A percentile compares a stretch with the other conserved stretches of the same genome.
phyloP scores from a whole-genome alignment of 495 filamentous ascomycete species.

The Penicillium malachiteum region DNA sequence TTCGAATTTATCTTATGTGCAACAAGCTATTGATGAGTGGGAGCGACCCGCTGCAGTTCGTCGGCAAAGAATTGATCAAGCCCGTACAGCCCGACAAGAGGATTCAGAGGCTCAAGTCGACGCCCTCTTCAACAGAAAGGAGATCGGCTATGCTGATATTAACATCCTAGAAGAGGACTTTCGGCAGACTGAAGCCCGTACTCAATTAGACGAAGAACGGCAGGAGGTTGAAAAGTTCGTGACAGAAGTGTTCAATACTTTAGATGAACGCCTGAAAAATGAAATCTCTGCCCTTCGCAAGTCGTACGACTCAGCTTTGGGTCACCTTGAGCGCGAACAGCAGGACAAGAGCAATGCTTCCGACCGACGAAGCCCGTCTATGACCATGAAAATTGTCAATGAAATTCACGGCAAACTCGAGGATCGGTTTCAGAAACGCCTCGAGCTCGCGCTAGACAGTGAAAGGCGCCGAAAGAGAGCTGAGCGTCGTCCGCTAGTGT shows the following conservation, averaged over 20 bases:
- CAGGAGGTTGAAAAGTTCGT: conserved; percentile 55
- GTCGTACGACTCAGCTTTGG: conserved; percentile 47
- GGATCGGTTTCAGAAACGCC: conserved; percentile 50
- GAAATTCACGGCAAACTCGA: conserved; percentile 48
- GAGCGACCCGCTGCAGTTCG: conserved; percentile 42
- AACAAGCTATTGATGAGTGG: conserved; percentile 43
- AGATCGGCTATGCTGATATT: conserved; percentile 63
- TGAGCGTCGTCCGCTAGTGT: conserved; percentile 50
- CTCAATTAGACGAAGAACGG: conserved; percentile 55
- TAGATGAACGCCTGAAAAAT: conserved; percentile 51
- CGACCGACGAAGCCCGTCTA: conserved; percentile 38
- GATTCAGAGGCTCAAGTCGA: conserved; percentile 56
- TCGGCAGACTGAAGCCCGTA: conserved; percentile 51
- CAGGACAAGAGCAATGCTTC: conserved; percentile 30
- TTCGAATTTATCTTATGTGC: conserved; percentile 52
- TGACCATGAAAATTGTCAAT: conserved; percentile 49
- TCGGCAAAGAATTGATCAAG: conserved; percentile 45
- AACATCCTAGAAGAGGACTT: conserved; percentile 60
- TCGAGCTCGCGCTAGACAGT: conserved; percentile 51
- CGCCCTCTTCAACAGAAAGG: conserved; percentile 56
- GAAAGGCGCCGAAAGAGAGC: conserved; percentile 53
- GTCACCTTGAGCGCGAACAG: conserved; percentile 44
- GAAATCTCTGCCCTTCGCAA: conserved; percentile 53
- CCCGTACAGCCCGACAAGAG: conserved; percentile 52
- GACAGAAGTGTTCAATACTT: conserved; percentile 49